phyloP scores from a whole-genome alignment of 176 grass and related monocot genomes.

The Paspalum notatum region DNA sequence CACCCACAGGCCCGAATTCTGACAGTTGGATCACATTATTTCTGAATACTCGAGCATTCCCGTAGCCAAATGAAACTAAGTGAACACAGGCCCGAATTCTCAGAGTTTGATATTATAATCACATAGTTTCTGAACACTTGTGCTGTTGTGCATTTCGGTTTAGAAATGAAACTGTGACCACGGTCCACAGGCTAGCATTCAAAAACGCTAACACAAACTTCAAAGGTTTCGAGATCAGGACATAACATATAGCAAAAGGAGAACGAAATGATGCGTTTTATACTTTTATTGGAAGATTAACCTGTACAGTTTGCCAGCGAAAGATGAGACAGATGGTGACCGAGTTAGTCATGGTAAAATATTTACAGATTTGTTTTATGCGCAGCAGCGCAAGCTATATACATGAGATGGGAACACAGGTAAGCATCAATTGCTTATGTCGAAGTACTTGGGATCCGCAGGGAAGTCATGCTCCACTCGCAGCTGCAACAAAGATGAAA shows the following conservation, averaged over 20 bases:
- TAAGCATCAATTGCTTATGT: conserved; percentile 82
- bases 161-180: not conserved
- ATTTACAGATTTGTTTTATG: conserved; percentile 54
- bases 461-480: conserved; percentile 90
- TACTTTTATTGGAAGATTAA: conserved; percentile 55
- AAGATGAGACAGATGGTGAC: conserved; percentile 13
- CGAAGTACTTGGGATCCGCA: conserved; percentile 95
- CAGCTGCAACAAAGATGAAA: conserved; percentile 56
- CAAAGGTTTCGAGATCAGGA: not conserved
- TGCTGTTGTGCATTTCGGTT: no score
- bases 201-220: not conserved
- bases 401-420: not conserved
- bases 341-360: conserved; percentile 47
- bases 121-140: not conserved
- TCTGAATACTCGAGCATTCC: no score
- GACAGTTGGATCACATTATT: not conserved
- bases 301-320: conserved; percentile 62
- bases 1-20: not conserved
- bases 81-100: no score
- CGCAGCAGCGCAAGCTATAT: conserved; percentile 25
- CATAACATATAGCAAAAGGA: not conserved
- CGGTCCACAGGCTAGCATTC: not conserved
- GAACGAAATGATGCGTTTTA: conserved; percentile 50
- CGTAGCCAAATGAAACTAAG: no score
- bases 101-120: no score